Evolutionary conservation across 805 yeast species (phyloP), one percentile per base, ranked within the genome.

Genomic region (Brettanomyces sp.): DNA sequence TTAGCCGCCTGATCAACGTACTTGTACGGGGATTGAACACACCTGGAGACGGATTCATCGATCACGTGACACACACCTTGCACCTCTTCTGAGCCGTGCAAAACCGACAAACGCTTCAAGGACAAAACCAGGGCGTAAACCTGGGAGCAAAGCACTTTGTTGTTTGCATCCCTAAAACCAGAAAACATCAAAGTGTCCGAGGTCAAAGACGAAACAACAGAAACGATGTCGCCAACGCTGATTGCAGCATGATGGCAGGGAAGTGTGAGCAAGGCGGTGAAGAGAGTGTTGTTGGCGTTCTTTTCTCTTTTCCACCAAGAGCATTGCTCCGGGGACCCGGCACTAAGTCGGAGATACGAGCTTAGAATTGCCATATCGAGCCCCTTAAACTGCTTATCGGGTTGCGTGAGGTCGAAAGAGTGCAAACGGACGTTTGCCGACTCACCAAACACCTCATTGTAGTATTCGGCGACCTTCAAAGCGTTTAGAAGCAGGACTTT

Each of bases 241-340:
- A 39, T 9, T 12, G 44, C 46, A 36, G 48, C 49, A 24, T 62
- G 44, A 32, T 55, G 49, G 39, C 55, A 47, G 2, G 68, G 76
- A 36, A 86, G 63, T 56, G 77, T 76, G 28, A 85, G 55, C 46
- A 88, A 65, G 5, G 78, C 74, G 0, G 90, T 79, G 61, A 87
- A 88, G 40, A 85, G 66, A 0, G 95, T 80, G 46, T 72, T 70
- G 14, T 68, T 66, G 1, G 64, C 56, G 5, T 66, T 68, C 2
- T 70, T 49, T 25, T 74, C 66, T 14, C 50, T 42, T 57, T 77
- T 82, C 89, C 93, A 89, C 96, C 96, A 90, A 62, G 81, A 85
- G 32, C 79, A 70, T 33, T 58, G 60, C 13, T 47, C 52, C 8
- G 73, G 68, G 12, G 68, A 53, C 21, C 52, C 67, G 21, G 80